Base-by-base conservation (phyloP, 495 filamentous ascomycete species). In the Penicillium goetzii region DNA sequence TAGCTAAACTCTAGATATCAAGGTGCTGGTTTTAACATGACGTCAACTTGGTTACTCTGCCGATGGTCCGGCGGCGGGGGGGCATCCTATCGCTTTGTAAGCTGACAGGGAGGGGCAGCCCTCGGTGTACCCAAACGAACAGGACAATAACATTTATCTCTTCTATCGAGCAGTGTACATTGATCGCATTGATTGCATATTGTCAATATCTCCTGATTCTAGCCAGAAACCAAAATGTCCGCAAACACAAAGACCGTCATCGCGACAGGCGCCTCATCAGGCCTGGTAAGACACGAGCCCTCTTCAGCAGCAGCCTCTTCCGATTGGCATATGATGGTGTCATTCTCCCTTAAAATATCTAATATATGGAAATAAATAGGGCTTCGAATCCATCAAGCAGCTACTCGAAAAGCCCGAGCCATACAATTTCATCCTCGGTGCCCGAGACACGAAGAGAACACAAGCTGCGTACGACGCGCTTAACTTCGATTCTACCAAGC, bases 301-400 rank as follows among this genome's bases (percentile, higher is more conserved):
- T 25, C 19, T 55, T 15, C 5, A 2, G 6, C n/a, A 19, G 8
- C 33, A 55, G 10, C 0, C 15, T 25, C 25, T 21, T 23, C 51
- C 6, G 10, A 11, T 54, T 34, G 30, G n/a, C 30, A 23, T 36
- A 21, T 2, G 15, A 55, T 23, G 52, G 30, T 55, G 52, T 12
- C 23, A 57, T 40, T 32, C n/a, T 28, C 10, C 55, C 55, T 26
- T 30, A 28, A 32, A 11, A 4, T 10, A 12, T 26, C 17, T 30
- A 33, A 51, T 47, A 26, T 21, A 36, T 11, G 5, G 19, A 34
- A 38, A 23, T 55, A 56, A 62, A 66, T 50, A 74, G 72, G 72
- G 72, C n/a, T 74, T 74, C 23, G 72, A 74, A 65, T 58, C 59
- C 10, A 55, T 74, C 14, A 72, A 74, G 25, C 72, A 74, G 28